Conservation (phyloP, 345 rosid genomes). For the Lenwebbia sp. region DNA sequence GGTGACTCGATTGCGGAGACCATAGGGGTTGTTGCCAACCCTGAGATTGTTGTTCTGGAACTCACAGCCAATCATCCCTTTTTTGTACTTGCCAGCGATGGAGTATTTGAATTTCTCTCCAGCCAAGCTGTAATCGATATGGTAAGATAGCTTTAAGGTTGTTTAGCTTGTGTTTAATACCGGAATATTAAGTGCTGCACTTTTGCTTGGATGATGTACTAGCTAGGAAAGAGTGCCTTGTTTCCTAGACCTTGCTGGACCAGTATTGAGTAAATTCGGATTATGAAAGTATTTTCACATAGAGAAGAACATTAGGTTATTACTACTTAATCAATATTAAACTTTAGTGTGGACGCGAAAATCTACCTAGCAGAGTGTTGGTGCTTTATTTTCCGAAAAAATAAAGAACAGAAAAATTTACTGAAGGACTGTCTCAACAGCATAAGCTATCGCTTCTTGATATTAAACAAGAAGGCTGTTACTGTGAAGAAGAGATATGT, state of each 20-base stretch:
- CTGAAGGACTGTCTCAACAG: neutral
- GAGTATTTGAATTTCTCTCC: constrained; percentile 93
- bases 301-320: neutral
- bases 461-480: neutral
- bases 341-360: neutral
- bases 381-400: neutral
- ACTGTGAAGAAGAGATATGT: neutral
- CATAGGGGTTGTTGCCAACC: constrained; percentile 93
- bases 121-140: constrained; percentile 96
- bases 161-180: neutral
- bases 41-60: constrained; percentile 85
- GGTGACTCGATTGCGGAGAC: constrained; percentile 94
- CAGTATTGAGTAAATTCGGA: neutral
- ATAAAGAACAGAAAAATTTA: neutral
- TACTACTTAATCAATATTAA: neutral
- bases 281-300: neutral
- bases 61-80: constrained; percentile 77
- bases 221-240: neutral
- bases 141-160: constrained; percentile 51
- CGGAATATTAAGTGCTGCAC: neutral
- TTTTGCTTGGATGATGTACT: neutral
- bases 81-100: constrained; percentile 97
- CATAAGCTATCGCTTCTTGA: neutral
- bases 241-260: neutral
- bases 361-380: neutral